Evolutionary conservation across 192 early-diverging fungal genomes (phyloP), one percentile per base, ranked within the genome.

Genomic region (Mortierella claussenii): DNA sequence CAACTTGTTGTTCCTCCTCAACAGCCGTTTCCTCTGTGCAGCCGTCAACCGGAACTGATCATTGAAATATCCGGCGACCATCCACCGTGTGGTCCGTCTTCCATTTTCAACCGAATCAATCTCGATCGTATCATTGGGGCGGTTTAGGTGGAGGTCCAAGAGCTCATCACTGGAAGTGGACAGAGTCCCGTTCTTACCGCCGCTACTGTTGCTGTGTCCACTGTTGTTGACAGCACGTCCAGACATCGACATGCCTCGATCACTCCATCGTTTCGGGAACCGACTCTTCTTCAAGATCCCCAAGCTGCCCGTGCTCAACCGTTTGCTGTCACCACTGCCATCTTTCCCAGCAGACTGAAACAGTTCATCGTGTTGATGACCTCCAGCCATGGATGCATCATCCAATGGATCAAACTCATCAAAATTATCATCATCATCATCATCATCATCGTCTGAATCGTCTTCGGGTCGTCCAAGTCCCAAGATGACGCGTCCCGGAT

Each of bases 21-120:
- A 33, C 28, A 76, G 32, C 20, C 73, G 31, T 24, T 67, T 76
- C 23, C 59, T 53, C 59, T 76, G 73, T 1, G 73, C 64, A 2
- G 63, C 73, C 13, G 73, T 76, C 34, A 76, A 20, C 8, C 73
- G 73, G 45, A 67, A 61, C 21, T 76, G 64, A 20, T 76, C 73
- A 34, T 67, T 56, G 28, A 76, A 76, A 34, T 76, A 76, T 18
- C 73, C 73, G 0, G 73, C 73, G 28, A 76, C 73, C 73, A 76
- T 76, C 73, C 73, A 76, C 10, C 73, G 73, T 4, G 73, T 76
- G 2, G 51, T 61, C 13, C 64, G 42, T 31, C 34, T 48, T 5
- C 65, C 73, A 36, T 57, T 76, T 13, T 66, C 73, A 11, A 67
- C 31, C 0, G 55, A 54, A 24, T 75, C 69, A 4, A 73, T 17